Base-by-base conservation (phyloP, 1,284 basidiomycete genomes). In the Porodaedalea pini region DNA sequence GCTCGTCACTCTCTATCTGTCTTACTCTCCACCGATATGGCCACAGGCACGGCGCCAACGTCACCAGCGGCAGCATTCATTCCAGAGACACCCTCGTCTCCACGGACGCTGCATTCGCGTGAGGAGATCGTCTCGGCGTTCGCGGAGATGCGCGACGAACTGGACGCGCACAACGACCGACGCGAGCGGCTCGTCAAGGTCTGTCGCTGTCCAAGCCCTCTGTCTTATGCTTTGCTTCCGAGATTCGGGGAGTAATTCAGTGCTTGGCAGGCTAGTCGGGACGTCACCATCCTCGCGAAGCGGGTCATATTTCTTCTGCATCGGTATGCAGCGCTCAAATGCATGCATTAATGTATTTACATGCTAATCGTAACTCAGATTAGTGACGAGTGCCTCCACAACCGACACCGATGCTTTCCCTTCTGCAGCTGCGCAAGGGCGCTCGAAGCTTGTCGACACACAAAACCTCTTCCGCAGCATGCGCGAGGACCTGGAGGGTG, bases 291-390 rank as follows among this genome's bases (percentile, higher is more conserved):
- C 62, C 78, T 91, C n/a, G 94, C 94, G 47, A 99, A 99, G 71
- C 95, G 93, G 72, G 79, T 88, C 67, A 98, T 99, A 62, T 98
- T 98, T 67, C 85, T 93, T 49, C 79, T 98, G 2, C 96, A 98
- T 68, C 88, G 94, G 41, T 77, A 85, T 57, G 76, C 82, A 55
- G 77, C 80, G 61, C 83, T 45, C 34, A 13, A 7, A 32, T 2
- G 1, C 57, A 65, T 2, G 31, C 4, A 25, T 31, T 29, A 13
- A 13, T 11, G 13, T 47, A 27, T 11, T 29, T n/a, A 31, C 31
- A 13, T 45, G 2, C 27, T 29, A n/a, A n/a, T n/a, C n/a, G n/a
- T n/a, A n/a, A n/a, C 57, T 58, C 3, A 70, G 69, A 32, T 27
- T 47, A 27, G 45, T 63, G 67, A 67, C 29, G 17, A n/a, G 36